Percentiles rank a stretch among this genome's conserved stretches.
phyloP scores from a whole-genome alignment of 331 rosid genomes.

The Phaseolus coccineus region DNA sequence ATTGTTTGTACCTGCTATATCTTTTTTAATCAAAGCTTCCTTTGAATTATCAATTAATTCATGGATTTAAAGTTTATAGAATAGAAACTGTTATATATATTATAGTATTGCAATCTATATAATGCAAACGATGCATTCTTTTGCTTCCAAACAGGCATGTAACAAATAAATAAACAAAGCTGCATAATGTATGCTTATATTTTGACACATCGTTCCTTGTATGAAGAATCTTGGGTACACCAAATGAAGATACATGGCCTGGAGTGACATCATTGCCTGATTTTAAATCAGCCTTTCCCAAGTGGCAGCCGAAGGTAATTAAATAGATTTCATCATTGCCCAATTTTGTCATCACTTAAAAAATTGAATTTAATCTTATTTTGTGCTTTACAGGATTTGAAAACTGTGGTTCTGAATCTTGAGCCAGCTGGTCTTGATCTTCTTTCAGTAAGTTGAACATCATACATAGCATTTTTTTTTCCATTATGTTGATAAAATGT shows the following conservation, averaged over 20 bases:
- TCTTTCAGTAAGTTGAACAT: constrained; percentile 72
- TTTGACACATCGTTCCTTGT: constrained; percentile 45
- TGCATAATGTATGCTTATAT: constrained; percentile 34
- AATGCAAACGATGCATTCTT: constrained; percentile 30
- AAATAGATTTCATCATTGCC: constrained; percentile 23
- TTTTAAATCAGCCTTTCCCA: constrained; percentile 88
- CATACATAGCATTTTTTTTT: constrained; percentile 20
- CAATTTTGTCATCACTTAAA: neutral
- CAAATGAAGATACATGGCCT: constrained; percentile 91
- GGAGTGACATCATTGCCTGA: constrained; percentile 95
- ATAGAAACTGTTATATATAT: neutral
- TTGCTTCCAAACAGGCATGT: constrained; percentile 37
- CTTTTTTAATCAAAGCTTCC: neutral
- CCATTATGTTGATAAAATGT: constrained; percentile 6
- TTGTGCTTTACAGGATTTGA: constrained; percentile 67
- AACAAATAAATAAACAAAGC: constrained; percentile 36
- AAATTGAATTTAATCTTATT: constrained; percentile 20
- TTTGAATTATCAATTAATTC: constrained; percentile 16
- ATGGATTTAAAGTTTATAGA: neutral
- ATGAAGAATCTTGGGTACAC: constrained; percentile 89
- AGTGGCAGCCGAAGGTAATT: constrained; percentile 81
- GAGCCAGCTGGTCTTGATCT: constrained; percentile 84
- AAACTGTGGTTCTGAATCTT: constrained; percentile 79
- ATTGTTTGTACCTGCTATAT: neutral
- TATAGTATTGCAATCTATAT: constrained; percentile 27